Percentiles rank a stretch among this genome's conserved stretches.
These are phyloP conservation scores for Silene conica DNA, from an alignment of 148 eudicot genomes.

Conservation along the genomic window DNA sequence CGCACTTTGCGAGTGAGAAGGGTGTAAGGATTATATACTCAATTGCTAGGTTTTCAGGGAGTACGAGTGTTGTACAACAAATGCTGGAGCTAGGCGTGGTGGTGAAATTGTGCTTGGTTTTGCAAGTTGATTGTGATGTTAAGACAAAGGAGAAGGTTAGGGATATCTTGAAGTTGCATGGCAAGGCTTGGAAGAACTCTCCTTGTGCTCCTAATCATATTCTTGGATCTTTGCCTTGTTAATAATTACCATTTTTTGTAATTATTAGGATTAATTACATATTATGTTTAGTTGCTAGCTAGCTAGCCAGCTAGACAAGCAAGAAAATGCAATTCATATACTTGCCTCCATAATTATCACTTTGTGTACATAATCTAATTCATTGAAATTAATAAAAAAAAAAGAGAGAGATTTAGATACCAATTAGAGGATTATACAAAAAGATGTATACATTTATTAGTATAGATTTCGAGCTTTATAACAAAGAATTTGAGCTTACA, in stretches of 20 bases:
- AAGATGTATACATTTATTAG: no score
- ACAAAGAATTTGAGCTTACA: no score
- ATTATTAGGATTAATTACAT: neutral
- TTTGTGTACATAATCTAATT: constrained; percentile 4
- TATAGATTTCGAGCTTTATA: no score
- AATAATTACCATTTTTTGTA: neutral
- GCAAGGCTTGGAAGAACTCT: constrained; percentile 51
- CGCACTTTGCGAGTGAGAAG: constrained; percentile 46
- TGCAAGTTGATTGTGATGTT: constrained; percentile 59
- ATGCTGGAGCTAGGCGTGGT: constrained; percentile 70
- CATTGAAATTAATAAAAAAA: neutral
- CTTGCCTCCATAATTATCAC: neutral
- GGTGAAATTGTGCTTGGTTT: constrained; percentile 57
- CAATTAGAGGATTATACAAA: no score
- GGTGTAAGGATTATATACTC: constrained; percentile 52
- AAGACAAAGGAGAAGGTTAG: constrained; percentile 57
- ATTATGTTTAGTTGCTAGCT: neutral
- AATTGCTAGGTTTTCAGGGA: constrained; percentile 42
- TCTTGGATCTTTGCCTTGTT: constrained; percentile 23
- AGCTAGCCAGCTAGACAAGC: neutral
- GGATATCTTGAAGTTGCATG: constrained; percentile 58
- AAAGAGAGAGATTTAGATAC: neutral
- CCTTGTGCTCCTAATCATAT: constrained; percentile 39
- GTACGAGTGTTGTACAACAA: constrained; percentile 37
- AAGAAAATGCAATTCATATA: neutral